phyloP scores from a whole-genome alignment of 2,329 filamentous ascomycete species.

The Lachnellula hyalina region DNA sequence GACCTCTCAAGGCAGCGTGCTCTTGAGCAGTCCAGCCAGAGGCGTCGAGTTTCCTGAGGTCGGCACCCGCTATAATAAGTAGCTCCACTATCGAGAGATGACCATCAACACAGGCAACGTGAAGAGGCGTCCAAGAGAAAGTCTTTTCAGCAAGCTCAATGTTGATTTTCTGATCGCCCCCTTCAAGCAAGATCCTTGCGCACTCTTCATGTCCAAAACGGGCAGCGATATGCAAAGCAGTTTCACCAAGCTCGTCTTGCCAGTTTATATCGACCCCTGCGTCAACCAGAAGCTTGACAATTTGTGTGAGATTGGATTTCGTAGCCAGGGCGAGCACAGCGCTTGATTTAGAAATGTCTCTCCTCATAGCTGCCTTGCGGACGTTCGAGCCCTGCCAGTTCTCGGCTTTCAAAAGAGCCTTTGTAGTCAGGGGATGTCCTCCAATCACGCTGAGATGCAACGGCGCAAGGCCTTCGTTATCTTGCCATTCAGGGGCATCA shows the following conservation, averaged over 20 bases:
- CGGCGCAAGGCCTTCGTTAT: constrained; percentile 84
- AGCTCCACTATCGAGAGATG: constrained; percentile 69
- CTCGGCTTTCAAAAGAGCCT: constrained; percentile 73
- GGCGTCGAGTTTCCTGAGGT: constrained; percentile 68
- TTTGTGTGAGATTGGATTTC: constrained; percentile 77
- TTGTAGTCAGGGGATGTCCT: constrained; percentile 81
- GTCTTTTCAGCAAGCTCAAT: constrained; percentile 74
- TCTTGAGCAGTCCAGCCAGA: constrained; percentile 94
- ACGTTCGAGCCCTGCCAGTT: constrained; percentile 62
- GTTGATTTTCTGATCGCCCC: constrained; percentile 65
- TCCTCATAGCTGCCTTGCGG: constrained; percentile 59
- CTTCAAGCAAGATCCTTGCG: constrained; percentile 68
- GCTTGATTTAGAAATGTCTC: constrained; percentile 73
- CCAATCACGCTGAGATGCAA: constrained; percentile 89
- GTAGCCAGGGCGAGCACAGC: constrained; percentile 84
- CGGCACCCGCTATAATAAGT: constrained; percentile 71
- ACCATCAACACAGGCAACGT: constrained; percentile 87
- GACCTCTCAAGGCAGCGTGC: constrained; percentile 84
- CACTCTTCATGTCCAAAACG: constrained; percentile 81
- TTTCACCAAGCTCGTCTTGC: constrained; percentile 84
- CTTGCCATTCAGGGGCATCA: constrained; percentile 84
- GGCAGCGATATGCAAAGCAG: constrained; percentile 85
- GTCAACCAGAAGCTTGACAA: constrained; percentile 82
- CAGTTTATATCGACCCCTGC: constrained; percentile 92
- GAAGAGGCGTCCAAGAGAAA: constrained; percentile 93